phyloP scores from a whole-genome alignment of 2,329 filamentous ascomycete species.

The Fusarium poae region DNA sequence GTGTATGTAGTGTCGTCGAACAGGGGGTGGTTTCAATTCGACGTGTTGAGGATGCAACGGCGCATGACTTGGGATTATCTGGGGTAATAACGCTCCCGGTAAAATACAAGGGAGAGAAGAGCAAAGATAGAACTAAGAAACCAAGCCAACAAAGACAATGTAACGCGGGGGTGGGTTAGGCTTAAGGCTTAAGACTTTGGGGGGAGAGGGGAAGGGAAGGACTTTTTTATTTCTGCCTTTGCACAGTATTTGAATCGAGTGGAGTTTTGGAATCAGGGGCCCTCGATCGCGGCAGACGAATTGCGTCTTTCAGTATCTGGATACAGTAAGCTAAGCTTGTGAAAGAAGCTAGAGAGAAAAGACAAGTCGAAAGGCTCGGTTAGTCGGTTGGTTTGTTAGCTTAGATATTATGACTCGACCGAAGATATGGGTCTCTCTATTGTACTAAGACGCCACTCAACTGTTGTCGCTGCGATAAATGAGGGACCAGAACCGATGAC shows the following conservation, averaged over 20 bases:
- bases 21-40: conserved; percentile 21
- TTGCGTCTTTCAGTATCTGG: not conserved
- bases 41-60: conserved; percentile 34
- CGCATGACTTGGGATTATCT: conserved; percentile 28
- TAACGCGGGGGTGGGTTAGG: conserved; percentile 39
- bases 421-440: not conserved
- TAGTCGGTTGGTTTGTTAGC: not conserved
- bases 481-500: not conserved
- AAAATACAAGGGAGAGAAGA: not conserved
- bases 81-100: not conserved
- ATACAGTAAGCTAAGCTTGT: conserved; percentile 1
- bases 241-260: conserved; percentile 16
- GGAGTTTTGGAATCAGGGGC: conserved; percentile 12
- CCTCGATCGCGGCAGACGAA: conserved; percentile 1
- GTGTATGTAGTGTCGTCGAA: not conserved
- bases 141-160: conserved; percentile 11
- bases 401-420: conserved; percentile 6
- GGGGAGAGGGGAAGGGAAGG: not conserved
- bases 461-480: conserved; percentile 7
- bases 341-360: not conserved
- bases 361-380: not conserved
- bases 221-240: conserved; percentile 34
- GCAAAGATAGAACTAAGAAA: not conserved
- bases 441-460: not conserved
- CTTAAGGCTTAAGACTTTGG: too few relatives aligned